These are phyloP conservation scores for Geosiphon pyriformis DNA, from an alignment of 192 early-diverging fungal species.

Conservation along the genomic window DNA sequence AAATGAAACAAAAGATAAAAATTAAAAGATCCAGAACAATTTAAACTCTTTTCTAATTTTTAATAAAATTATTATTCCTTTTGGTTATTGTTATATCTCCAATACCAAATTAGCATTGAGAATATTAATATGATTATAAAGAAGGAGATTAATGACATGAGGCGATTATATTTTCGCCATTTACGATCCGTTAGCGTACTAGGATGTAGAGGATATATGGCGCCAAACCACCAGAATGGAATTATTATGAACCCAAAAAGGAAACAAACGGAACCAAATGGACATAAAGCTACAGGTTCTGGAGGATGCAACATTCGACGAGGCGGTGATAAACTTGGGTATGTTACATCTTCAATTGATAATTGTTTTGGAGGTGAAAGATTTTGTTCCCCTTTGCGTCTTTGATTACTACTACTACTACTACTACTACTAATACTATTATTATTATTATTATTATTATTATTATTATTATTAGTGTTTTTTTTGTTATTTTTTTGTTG, in stretches of 20 bases:
- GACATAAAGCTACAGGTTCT: constrained; percentile 7
- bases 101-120: constrained; percentile 27
- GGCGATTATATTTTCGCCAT: constrained; percentile 29
- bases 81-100: too few relatives aligned
- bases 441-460: too few relatives aligned
- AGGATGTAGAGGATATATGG: constrained; percentile 27
- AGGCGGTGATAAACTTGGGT: not conserved
- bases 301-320: not conserved
- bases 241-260: constrained; percentile 24
- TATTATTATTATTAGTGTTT: too few relatives aligned
- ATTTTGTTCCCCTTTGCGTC: not conserved
- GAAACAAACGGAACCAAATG: constrained; percentile 22
- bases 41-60: too few relatives aligned
- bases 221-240: constrained; percentile 24
- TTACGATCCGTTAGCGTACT: constrained; percentile 1
- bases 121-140: constrained; percentile 24
- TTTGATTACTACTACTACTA: not conserved
- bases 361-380: not conserved
- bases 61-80: too few relatives aligned
- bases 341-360: not conserved
- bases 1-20: too few relatives aligned
- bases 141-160: constrained; percentile 26
- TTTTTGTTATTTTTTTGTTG: not conserved
- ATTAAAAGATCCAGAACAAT: too few relatives aligned
- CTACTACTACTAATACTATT: too few relatives aligned